Conservation (phyloP, 768 basidiomycete genomes). For the Kwoniella dejecticola region DNA sequence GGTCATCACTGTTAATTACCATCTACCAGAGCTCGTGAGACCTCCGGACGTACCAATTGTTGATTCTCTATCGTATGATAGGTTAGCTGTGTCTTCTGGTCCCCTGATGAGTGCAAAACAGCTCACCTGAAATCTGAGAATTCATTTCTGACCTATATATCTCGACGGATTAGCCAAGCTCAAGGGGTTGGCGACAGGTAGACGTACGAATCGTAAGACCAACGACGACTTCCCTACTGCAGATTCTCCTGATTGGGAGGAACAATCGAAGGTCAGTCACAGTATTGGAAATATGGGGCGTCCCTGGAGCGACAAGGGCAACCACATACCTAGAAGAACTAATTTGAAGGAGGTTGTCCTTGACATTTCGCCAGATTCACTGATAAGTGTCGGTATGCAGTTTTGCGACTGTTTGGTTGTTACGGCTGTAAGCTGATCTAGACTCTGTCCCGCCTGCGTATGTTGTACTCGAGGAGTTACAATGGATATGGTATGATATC, state of each 20-base stretch:
- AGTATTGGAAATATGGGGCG: too few species aligned
- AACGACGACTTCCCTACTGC: constrained; percentile 93
- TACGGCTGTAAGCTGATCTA: too few species aligned
- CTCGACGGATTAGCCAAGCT: constrained; percentile 1
- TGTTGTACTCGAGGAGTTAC: too few species aligned
- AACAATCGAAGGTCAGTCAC: background rate
- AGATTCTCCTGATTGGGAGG: constrained; percentile 71
- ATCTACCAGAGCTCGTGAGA: background rate
- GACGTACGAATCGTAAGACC: constrained; percentile 86
- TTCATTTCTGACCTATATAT: constrained; percentile 55
- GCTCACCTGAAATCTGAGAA: constrained; percentile 56
- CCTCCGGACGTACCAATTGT: constrained; percentile 41
- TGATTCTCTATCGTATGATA: constrained; percentile 41
- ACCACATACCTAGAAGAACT: constrained; percentile 78
- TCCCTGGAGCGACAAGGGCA: background rate
- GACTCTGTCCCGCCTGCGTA: too few species aligned
- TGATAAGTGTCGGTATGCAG: too few species aligned
- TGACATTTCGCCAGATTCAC: constrained; percentile 64
- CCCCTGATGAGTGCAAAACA: background rate
- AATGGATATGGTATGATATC: too few species aligned
- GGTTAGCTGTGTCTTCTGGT: background rate
- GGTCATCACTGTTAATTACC: constrained; percentile 9
- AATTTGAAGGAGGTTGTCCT: constrained; percentile 71
- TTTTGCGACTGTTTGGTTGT: too few species aligned
- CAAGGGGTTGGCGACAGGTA: too few species aligned